Conservation (phyloP, 2,329 filamentous ascomycete species). For the Fusarium torreyae region DNA sequence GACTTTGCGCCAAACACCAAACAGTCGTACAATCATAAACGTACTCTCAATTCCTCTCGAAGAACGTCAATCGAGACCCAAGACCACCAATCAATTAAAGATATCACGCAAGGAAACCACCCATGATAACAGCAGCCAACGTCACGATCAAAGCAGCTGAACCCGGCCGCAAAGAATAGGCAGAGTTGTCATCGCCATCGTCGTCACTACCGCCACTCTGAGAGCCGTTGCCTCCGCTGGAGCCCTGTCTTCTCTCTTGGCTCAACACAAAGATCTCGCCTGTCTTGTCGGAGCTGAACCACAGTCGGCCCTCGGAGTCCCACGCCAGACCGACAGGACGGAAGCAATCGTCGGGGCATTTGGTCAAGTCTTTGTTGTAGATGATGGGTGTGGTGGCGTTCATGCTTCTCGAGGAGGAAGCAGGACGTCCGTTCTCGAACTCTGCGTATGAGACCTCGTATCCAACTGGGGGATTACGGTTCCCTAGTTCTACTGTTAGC, state of each 20-base stretch:
- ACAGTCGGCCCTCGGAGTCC: conserved; percentile 68
- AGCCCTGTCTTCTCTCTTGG: conserved; percentile 12
- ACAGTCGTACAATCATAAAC: background rate
- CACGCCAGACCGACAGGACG: conserved; percentile 72
- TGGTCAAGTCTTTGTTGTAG: conserved; percentile 65
- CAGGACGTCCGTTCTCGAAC: conserved; percentile 62
- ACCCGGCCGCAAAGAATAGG: conserved; percentile 38
- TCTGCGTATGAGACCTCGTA: conserved; percentile 62
- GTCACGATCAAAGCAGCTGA: conserved; percentile 46
- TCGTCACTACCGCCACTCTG: conserved; percentile 12
- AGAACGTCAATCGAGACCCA: background rate
- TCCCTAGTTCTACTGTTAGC: conserved; percentile 52
- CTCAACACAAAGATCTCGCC: conserved; percentile 75
- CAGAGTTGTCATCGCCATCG: conserved; percentile 39
- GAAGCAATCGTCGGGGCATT: conserved; percentile 72
- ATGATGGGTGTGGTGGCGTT: conserved; percentile 68
- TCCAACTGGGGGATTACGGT: conserved; percentile 60
- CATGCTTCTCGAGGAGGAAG: conserved; percentile 58
- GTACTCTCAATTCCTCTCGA: conserved; percentile 3
- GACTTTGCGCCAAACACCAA: background rate
- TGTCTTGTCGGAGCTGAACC: conserved; percentile 73
- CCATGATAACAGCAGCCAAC: conserved; percentile 49
- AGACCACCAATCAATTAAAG: background rate
- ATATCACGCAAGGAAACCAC: conserved; percentile 50
- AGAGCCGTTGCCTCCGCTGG: conserved; percentile 13